Evolutionary conservation across 371 early-diverging fungal species (phyloP), one percentile per base, ranked within the genome.

Genomic region (Capniomyces stellatus): DNA sequence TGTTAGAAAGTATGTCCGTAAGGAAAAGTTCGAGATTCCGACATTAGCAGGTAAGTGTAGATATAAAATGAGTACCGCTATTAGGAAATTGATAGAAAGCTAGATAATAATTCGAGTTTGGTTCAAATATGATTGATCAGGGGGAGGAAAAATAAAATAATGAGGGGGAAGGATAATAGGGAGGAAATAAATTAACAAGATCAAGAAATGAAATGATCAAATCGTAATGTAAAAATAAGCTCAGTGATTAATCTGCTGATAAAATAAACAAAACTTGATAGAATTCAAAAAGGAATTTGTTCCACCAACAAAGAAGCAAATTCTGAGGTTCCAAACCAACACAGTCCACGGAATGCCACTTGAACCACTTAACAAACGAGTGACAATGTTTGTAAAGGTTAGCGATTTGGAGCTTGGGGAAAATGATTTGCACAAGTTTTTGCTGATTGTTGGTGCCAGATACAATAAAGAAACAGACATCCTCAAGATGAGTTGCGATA

Each of bases 1-100:
- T 50, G 68, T 67, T 43, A 61, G 67, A 54, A 62, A 63, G 44
- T 67, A 67, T 30, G 54, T 49, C 47, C 64, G 68, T 35, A 54
- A 59, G 52, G 58, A 58, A 35, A 56, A 67, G 56, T 63, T 54
- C 54, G 68, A 67, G 60, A 53, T 57, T 24, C 68, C 68, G 24
- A 57, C 66, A 10, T 30, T 67, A 29, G 58, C 55, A 6, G 51
- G 51, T 51, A 51, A 40, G 28, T 51, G 21, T 29, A n/a, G n/a
- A n/a, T n/a, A n/a, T n/a, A n/a, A n/a, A n/a, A n/a, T n/a, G n/a
- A 41, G 21, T 18, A 18, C 18, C 41, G 41, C 41, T n/a, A n/a
- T n/a, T n/a, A n/a, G n/a, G n/a, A n/a, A n/a, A n/a, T n/a, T n/a
- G n/a, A n/a, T n/a, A n/a, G n/a, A n/a, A n/a, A n/a, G n/a, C n/a